These are phyloP conservation scores for Phalaenopsis equestris DNA, from an alignment of 106 monocot genomes.

Conservation along the genomic window DNA sequence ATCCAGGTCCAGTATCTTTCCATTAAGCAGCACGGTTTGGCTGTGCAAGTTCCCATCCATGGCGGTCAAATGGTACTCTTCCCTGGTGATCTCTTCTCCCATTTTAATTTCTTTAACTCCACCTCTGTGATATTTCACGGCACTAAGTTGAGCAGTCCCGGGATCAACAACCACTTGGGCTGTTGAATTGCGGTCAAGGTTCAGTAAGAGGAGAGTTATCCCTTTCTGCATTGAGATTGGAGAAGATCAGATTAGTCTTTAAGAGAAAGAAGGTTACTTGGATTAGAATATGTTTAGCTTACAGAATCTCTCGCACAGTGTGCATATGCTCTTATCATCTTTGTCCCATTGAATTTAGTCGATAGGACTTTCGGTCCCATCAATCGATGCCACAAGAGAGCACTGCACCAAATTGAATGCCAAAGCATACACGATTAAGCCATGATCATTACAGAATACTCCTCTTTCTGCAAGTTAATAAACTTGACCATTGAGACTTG, in stretches of 20 bases:
- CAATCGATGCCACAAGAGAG: slow-evolving; percentile 83
- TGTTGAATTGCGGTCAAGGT: slow-evolving; percentile 64
- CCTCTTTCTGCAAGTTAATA: neutral
- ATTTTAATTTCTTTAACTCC: neutral
- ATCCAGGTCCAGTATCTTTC: slow-evolving; percentile 39
- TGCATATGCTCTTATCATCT: slow-evolving; percentile 59
- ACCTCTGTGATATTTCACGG: slow-evolving; percentile 1
- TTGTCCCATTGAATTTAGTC: slow-evolving; percentile 54
- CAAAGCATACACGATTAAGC: neutral
- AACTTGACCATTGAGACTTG: neutral
- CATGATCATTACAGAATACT: neutral
- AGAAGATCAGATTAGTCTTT: neutral
- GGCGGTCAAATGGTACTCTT: slow-evolving; percentile 89
- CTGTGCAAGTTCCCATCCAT: slow-evolving; percentile 68
- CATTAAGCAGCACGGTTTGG: slow-evolving; percentile 80
- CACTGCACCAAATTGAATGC: slow-evolving; percentile 33
- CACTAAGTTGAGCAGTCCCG: neutral
- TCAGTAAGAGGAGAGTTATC: slow-evolving; percentile 75
- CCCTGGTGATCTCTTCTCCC: slow-evolving; percentile 27
- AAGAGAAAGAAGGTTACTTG: neutral
- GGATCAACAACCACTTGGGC: slow-evolving; percentile 29
- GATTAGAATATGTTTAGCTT: slow-evolving; percentile 12
- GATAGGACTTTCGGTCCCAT: slow-evolving; percentile 67
- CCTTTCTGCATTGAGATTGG: slow-evolving; percentile 45
- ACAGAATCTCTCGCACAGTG: slow-evolving; percentile 81